Evolutionary conservation across 78 protist genomes (phyloP).

Genomic region (Planoprotostelium fungivorum): DNA sequence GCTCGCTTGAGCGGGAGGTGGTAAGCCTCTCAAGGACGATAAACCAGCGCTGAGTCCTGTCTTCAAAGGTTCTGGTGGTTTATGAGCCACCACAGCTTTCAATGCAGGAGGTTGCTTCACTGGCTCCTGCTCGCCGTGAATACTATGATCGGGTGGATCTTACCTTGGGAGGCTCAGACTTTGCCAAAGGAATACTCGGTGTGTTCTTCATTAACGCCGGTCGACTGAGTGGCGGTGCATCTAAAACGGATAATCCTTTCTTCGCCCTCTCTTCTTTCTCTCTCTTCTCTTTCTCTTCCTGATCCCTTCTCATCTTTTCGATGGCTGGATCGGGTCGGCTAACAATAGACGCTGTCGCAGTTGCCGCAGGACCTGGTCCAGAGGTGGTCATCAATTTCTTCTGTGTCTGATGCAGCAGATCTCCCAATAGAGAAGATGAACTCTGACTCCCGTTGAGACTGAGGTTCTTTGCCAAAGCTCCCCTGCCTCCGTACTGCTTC

Average conservation of each 20-base stretch:
- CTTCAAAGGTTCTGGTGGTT: neutral
- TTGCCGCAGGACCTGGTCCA: neutral
- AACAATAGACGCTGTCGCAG: neutral
- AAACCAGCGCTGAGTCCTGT: neutral
- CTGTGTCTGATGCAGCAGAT: neutral
- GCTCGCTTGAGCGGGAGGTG: neutral
- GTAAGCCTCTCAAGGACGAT: neutral
- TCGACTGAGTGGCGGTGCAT: neutral
- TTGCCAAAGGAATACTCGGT: neutral
- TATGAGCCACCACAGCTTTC: neutral
- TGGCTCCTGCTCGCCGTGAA: neutral
- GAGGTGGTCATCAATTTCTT: neutral
- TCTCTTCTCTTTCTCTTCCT: neutral
- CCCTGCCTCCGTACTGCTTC: neutral
- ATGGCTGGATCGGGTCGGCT: neutral
- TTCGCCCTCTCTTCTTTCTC: neutral
- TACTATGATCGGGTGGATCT: neutral
- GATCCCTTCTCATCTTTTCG: neutral
- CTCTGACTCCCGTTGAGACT: neutral
- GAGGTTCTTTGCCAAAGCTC: neutral
- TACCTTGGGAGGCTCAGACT: neutral
- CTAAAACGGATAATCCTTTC: neutral
- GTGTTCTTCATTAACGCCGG: neutral
- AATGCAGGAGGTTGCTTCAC: neutral
- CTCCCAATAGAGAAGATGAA: neutral